Conservation (phyloP, 371 early-diverging fungal species). For the Lichtheimia ornata region DNA sequence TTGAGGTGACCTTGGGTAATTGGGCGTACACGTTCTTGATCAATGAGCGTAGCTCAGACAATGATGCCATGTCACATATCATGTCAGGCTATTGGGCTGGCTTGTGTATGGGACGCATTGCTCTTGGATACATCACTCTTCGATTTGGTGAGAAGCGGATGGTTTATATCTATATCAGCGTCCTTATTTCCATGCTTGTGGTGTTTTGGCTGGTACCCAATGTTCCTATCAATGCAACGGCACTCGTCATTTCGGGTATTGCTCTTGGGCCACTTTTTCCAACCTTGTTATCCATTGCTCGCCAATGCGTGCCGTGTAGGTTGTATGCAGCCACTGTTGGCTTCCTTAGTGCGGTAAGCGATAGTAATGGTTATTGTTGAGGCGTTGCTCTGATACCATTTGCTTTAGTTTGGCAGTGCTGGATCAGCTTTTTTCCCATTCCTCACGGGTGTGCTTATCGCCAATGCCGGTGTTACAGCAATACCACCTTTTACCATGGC, state of each 20-base stretch:
- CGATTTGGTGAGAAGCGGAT: constrained; percentile 28
- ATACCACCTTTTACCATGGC: constrained; percentile 24
- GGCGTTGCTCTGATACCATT: background rate
- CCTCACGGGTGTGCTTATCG: constrained; percentile 19
- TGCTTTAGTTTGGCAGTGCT: constrained; percentile 19
- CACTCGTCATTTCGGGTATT: constrained; percentile 19
- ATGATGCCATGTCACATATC: constrained; percentile 16
- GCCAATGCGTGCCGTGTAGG: constrained; percentile 15
- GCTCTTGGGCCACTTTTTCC: constrained; percentile 31
- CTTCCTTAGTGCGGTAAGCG: constrained; percentile 21
- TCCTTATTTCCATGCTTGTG: constrained; percentile 13
- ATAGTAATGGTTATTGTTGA: background rate
- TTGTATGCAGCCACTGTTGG: constrained; percentile 25
- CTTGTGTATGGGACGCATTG: constrained; percentile 18
- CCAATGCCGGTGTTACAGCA: constrained; percentile 11
- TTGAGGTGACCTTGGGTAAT: constrained; percentile 26
- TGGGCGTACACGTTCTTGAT: constrained; percentile 29
- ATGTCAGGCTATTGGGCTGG: constrained; percentile 30
- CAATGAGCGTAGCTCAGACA: constrained; percentile 17
- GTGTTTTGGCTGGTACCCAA: constrained; percentile 18
- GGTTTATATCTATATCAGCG: constrained; percentile 19
- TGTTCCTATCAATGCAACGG: constrained; percentile 14
- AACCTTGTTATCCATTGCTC: constrained; percentile 23
- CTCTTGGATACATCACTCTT: constrained; percentile 21
- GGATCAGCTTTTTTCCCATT: constrained; percentile 29